Conservation (phyloP, 2,329 filamentous ascomycete genomes). For the Sporothrix phasma region DNA sequence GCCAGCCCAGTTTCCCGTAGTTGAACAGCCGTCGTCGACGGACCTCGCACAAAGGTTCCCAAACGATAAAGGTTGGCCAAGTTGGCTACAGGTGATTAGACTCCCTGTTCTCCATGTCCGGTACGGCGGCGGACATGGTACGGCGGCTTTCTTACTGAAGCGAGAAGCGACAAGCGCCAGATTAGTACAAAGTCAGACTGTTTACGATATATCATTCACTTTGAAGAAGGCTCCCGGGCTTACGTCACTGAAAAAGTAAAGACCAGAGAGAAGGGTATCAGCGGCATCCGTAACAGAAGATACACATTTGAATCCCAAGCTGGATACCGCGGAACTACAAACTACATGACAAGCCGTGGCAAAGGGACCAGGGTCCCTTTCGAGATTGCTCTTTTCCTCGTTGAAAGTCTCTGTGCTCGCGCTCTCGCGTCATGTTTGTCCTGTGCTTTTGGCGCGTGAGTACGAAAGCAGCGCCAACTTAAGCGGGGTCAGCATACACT, state of each 20-base stretch:
- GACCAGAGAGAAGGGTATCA: not conserved
- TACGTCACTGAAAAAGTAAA: not conserved
- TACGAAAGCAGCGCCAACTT: slow-evolving; percentile 4
- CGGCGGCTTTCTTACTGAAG: too few relatives aligned
- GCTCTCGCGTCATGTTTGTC: not conserved
- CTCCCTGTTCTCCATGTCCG: too few relatives aligned
- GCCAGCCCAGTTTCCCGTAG: not conserved
- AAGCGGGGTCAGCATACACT: not conserved
- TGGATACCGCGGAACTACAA: not conserved
- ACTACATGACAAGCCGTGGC: not conserved
- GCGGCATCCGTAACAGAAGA: not conserved
- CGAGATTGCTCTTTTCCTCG: not conserved
- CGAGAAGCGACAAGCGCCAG: too few relatives aligned
- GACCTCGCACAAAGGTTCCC: not conserved
- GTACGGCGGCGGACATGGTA: too few relatives aligned
- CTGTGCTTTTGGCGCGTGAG: not conserved
- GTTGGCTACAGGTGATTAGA: too few relatives aligned
- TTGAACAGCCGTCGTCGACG: not conserved
- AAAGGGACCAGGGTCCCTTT: not conserved
- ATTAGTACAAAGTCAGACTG: too few relatives aligned
- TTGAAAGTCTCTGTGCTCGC: too few relatives aligned
- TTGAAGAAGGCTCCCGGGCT: too few relatives aligned
- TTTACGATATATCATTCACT: too few relatives aligned
- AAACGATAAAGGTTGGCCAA: too few relatives aligned
- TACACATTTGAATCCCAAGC: not conserved